Evolutionary conservation across 179 eudicot species (phyloP).

Genomic region (Heliamphora ciliata): DNA sequence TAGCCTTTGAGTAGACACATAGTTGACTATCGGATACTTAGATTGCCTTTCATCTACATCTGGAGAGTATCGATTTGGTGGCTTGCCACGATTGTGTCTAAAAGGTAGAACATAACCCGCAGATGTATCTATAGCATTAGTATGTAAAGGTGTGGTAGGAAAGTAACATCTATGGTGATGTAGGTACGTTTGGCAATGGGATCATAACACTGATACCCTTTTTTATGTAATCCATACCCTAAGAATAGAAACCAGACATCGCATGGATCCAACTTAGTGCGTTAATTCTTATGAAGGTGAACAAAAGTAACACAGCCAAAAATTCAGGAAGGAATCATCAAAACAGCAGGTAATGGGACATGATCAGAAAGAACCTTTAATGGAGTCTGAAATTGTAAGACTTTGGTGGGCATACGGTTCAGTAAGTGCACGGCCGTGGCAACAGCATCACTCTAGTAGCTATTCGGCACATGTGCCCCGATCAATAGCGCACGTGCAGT

Average conservation of each 20-base stretch:
- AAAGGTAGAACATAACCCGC: background rate
- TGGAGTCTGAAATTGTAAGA: too few relatives aligned
- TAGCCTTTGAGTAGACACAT: background rate
- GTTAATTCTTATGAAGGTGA: too few relatives aligned
- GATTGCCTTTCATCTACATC: too few relatives aligned
- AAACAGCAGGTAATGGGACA: too few relatives aligned
- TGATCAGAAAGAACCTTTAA: too few relatives aligned
- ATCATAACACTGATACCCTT: background rate
- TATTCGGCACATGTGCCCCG: background rate
- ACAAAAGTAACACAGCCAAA: too few relatives aligned
- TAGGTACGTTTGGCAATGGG: too few relatives aligned
- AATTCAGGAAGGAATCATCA: too few relatives aligned
- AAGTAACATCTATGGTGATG: constrained; percentile 7
- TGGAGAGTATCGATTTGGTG: background rate
- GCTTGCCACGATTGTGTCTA: constrained; percentile 1
- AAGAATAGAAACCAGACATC: background rate
- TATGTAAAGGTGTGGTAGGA: background rate
- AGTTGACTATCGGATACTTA: constrained; percentile 7
- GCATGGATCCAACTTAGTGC: background rate
- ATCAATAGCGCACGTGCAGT: background rate
- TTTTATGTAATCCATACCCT: background rate
- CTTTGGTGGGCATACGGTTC: too few relatives aligned
- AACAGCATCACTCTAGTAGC: too few relatives aligned
- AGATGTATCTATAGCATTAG: background rate
- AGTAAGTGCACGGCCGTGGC: too few relatives aligned